Percentiles rank a stretch among this genome's conserved stretches.
Conservation (phyloP, 2,329 filamentous ascomycete species). For the Fonsecaea monophora region DNA sequence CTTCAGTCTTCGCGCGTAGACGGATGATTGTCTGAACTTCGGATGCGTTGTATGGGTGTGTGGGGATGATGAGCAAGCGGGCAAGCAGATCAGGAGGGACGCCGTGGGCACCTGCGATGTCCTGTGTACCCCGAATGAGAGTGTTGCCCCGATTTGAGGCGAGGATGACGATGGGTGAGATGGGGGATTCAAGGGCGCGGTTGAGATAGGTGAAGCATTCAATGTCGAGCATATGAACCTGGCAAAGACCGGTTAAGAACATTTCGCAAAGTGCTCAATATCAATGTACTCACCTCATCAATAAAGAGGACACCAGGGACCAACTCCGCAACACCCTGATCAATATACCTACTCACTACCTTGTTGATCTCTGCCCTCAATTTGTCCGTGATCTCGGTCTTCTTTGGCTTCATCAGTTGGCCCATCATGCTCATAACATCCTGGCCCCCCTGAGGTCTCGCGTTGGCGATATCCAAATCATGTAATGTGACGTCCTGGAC, state of each 20-base stretch:
- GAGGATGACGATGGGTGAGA: slow-evolving; percentile 95
- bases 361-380: slow-evolving; percentile 96
- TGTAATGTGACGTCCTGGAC: slow-evolving; percentile 98
- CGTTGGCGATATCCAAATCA: slow-evolving; percentile 94
- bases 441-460: slow-evolving; percentile 92
- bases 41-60: slow-evolving; percentile 81
- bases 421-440: slow-evolving; percentile 99
- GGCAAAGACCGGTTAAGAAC: slow-evolving; percentile 36
- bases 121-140: slow-evolving; percentile 84
- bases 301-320: slow-evolving; percentile 99
- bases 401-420: slow-evolving; percentile 98
- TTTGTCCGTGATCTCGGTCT: slow-evolving; percentile 99
- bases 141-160: slow-evolving; percentile 96
- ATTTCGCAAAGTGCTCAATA: slow-evolving; percentile 24
- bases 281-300: slow-evolving; percentile 74
- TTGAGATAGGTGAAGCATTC: slow-evolving; percentile 99
- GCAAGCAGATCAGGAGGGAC: slow-evolving; percentile 92
- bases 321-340: slow-evolving; percentile 95
- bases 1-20: slow-evolving; percentile 81
- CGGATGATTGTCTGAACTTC: slow-evolving; percentile 94
- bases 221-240: slow-evolving; percentile 99
- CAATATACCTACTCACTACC: slow-evolving; percentile 98
- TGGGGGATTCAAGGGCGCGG: slow-evolving; percentile 91
- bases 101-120: slow-evolving; percentile 84
- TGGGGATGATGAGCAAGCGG: slow-evolving; percentile 94